Percentiles rank a stretch among this genome's conserved stretches.
These are phyloP conservation scores for Rhytidiadelphus loreus DNA, from an alignment of 225 moss, liverwort and hornwort genomes.

Conservation along the genomic window DNA sequence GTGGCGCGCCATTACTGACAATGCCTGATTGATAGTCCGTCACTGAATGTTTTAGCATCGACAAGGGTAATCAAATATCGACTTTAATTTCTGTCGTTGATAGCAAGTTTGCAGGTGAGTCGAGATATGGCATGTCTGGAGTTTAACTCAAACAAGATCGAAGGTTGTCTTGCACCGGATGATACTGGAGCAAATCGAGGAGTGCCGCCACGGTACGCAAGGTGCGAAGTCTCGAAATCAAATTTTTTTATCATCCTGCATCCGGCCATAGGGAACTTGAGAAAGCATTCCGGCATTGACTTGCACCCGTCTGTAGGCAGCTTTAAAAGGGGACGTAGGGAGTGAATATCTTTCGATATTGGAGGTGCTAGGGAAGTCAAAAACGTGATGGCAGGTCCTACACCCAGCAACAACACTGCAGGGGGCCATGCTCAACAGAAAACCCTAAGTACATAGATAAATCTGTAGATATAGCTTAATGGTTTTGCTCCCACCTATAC, in stretches of 20 bases:
- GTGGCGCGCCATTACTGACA: background rate
- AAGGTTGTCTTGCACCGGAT: background rate
- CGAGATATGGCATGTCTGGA: background rate
- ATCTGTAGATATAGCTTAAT: background rate
- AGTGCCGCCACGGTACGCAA: background rate
- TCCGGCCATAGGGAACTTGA: background rate
- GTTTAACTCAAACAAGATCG: background rate
- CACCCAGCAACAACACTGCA: background rate
- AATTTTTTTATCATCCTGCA: background rate
- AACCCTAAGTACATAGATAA: background rate
- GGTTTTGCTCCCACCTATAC: too few species aligned
- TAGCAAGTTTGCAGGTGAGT: background rate
- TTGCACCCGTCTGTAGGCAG: background rate
- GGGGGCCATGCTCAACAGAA: background rate
- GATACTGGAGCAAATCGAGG: too few species aligned
- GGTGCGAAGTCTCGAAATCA: background rate
- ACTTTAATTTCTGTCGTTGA: background rate
- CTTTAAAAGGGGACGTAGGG: background rate
- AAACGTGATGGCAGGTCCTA: background rate
- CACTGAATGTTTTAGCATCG: too few species aligned
- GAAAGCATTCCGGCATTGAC: background rate
- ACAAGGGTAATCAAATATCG: background rate
- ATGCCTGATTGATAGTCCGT: background rate
- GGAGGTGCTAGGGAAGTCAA: background rate
- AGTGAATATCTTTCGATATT: background rate